A percentile compares a stretch with the other conserved stretches of the same genome.
Conservation (phyloP, 106 monocot species). For the Iris macrosiphon region DNA sequence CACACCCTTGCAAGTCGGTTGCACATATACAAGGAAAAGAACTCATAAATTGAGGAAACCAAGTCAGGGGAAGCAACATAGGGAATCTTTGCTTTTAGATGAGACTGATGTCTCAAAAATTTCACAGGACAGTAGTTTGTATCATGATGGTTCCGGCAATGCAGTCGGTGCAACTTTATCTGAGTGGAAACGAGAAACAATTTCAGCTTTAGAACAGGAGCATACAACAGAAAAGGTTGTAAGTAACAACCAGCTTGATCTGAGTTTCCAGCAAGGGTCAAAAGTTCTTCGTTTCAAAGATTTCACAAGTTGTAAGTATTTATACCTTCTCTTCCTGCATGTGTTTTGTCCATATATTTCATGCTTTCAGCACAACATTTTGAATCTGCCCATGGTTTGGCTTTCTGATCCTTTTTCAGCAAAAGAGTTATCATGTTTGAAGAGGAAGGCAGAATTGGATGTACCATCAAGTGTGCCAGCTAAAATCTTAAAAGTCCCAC, state of each 20-base stretch:
- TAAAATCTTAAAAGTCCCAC: slow-evolving; percentile 21
- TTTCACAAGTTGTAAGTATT: slow-evolving; percentile 28
- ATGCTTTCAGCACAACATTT: no score
- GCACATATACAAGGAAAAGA: slow-evolving; percentile 12
- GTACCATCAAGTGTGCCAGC: slow-evolving; percentile 7
- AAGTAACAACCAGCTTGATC: background rate
- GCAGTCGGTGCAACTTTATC: background rate
- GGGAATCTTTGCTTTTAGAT: background rate
- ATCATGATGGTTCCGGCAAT: slow-evolving; percentile 1
- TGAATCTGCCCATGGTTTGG: no score
- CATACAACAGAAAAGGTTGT: slow-evolving; percentile 12
- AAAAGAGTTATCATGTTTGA: slow-evolving; percentile 15
- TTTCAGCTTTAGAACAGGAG: slow-evolving; percentile 28
- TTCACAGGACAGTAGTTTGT: background rate
- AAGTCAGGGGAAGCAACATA: background rate
- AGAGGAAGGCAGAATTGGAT: slow-evolving; percentile 34
- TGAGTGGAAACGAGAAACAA: slow-evolving; percentile 16
- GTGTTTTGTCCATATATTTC: slow-evolving; percentile 10
- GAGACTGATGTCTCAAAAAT: slow-evolving; percentile 3
- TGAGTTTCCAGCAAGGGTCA: slow-evolving; percentile 7
- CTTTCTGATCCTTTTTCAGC: slow-evolving; percentile 27
- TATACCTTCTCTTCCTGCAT: background rate
- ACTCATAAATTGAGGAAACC: slow-evolving; percentile 22
- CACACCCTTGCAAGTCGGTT: background rate
- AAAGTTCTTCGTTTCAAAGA: background rate